Conservation (phyloP, 2,329 filamentous ascomycete genomes). For the Beauveria bassiana region DNA sequence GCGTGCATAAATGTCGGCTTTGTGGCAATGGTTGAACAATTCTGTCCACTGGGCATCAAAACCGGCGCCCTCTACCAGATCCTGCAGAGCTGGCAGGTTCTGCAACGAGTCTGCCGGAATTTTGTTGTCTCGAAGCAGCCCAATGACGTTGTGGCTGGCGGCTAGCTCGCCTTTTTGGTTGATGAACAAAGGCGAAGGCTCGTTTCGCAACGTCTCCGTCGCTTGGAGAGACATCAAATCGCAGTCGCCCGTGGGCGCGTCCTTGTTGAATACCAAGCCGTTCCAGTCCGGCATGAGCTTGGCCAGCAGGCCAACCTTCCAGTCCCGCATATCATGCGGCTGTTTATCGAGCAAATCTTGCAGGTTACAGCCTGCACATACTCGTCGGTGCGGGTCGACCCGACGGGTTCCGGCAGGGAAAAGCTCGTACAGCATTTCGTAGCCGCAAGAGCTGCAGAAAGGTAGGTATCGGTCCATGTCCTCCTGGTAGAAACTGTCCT, state of each 20-base stretch:
- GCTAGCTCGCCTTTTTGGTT: background rate
- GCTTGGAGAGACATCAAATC: background rate
- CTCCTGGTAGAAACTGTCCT: constrained; percentile 16
- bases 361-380: constrained; percentile 25
- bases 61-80: constrained; percentile 12
- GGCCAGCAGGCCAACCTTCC: constrained; percentile 11
- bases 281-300: constrained; percentile 25
- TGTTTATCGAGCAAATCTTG: constrained; percentile 24
- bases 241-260: constrained; percentile 19
- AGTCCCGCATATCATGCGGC: constrained; percentile 20
- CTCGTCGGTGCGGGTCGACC: constrained; percentile 12
- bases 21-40: constrained; percentile 11
- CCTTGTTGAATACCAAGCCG: constrained; percentile 19
- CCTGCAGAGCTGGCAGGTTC: constrained; percentile 19
- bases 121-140: constrained; percentile 16
- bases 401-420: constrained; percentile 14
- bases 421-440: constrained; percentile 24
- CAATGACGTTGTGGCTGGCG: background rate
- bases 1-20: constrained; percentile 17
- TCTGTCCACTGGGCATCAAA: background rate
- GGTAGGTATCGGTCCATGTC: constrained; percentile 19
- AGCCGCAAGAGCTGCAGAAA: constrained; percentile 29
- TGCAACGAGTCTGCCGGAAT: constrained; percentile 22
- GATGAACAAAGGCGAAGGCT: background rate
- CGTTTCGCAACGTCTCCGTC: background rate